Evolutionary conservation across 176 grass and related monocot genomes (phyloP).

Genomic region (Triticum turgidum): DNA sequence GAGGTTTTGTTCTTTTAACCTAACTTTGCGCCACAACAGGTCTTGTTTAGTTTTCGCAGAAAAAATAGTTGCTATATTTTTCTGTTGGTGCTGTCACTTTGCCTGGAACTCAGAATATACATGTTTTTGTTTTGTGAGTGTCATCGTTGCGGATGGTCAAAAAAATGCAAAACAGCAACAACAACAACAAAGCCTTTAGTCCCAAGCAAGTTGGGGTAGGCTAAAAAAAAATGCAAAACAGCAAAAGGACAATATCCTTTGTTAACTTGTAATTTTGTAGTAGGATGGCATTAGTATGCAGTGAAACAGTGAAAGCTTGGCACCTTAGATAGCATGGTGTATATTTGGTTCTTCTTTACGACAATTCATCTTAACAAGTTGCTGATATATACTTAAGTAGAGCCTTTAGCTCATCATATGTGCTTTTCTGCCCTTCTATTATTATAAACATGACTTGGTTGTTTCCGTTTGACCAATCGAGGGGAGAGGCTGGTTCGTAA

Average conservation of each 20-base stretch:
- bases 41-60: background rate
- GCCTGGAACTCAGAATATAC: background rate
- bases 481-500: background rate
- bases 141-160: background rate
- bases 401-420: constrained; percentile 6
- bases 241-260: background rate
- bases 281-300: background rate
- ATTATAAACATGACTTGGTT: background rate
- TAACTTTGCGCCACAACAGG: background rate
- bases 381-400: background rate
- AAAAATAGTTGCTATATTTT: background rate
- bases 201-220: no score
- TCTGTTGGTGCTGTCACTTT: background rate
- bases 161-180: background rate
- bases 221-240: background rate
- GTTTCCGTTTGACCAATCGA: background rate
- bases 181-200: no score
- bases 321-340: background rate
- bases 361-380: constrained; percentile 8
- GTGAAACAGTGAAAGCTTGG: background rate
- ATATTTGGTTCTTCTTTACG: background rate
- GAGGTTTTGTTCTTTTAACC: background rate
- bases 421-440: background rate
- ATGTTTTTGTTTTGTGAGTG: background rate
- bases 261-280: background rate